Conservation (phyloP, 345 rosid genomes). For the Gossypium anomalum region DNA sequence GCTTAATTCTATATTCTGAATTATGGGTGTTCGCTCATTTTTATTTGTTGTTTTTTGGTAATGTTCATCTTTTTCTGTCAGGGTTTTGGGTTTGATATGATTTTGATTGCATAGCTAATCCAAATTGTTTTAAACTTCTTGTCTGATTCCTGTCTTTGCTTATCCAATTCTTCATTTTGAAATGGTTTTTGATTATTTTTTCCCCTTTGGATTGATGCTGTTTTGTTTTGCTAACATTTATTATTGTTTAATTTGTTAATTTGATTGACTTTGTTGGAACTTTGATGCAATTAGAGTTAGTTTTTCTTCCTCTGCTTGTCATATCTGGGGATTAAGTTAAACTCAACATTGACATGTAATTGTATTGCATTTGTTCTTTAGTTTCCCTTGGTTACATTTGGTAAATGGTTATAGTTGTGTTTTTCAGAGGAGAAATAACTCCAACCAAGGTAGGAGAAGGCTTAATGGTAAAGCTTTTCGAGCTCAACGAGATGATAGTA, state of each 20-base stretch:
- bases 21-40: not conserved
- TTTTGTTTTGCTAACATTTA: not conserved
- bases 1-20: not conserved
- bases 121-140: not conserved
- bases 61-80: not conserved
- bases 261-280: constrained; percentile 4
- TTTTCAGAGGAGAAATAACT: constrained; percentile 55
- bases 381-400: not conserved
- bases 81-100: not conserved
- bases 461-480: constrained; percentile 51
- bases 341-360: not conserved
- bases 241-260: not conserved
- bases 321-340: not conserved
- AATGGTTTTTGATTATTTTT: not conserved
- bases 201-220: not conserved
- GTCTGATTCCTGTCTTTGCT: not conserved
- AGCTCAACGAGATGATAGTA: constrained; percentile 65
- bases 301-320: not conserved
- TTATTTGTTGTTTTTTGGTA: not conserved
- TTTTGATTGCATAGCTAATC: not conserved
- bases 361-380: not conserved
- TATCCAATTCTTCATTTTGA: not conserved
- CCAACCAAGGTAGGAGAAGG: constrained; percentile 58
- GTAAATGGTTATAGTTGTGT: not conserved
- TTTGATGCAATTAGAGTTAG: not conserved